Conservation (phyloP, 2,329 filamentous ascomycete species). For the Arthroderma uncinatum region DNA sequence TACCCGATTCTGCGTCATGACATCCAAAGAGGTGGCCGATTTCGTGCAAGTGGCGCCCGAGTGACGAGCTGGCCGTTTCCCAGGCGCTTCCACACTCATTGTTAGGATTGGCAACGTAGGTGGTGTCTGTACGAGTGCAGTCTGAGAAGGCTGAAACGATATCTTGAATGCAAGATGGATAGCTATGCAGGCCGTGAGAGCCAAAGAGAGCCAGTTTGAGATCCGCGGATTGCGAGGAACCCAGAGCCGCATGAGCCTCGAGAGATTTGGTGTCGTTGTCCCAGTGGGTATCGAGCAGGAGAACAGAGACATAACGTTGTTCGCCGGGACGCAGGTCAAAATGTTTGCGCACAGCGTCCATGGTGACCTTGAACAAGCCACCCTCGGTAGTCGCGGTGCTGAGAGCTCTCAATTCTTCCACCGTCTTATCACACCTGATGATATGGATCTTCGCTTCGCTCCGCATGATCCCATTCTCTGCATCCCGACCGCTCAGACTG, state of each 20-base stretch:
- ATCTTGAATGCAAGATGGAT: slow-evolving; percentile 79
- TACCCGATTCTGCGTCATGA: slow-evolving; percentile 76
- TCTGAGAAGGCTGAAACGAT: slow-evolving; percentile 80
- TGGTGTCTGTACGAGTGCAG: slow-evolving; percentile 68
- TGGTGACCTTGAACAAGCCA: slow-evolving; percentile 65
- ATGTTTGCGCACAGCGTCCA: slow-evolving; percentile 64
- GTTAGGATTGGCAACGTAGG: slow-evolving; percentile 68
- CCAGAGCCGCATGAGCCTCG: slow-evolving; percentile 72
- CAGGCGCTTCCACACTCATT: slow-evolving; percentile 81
- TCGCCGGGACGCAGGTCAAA: slow-evolving; percentile 66
- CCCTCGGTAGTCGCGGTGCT: slow-evolving; percentile 60
- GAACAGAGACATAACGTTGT: slow-evolving; percentile 74
- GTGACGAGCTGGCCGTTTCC: slow-evolving; percentile 91
- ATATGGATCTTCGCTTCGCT: slow-evolving; percentile 87
- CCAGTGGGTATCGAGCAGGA: slow-evolving; percentile 85
- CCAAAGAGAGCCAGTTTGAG: slow-evolving; percentile 82
- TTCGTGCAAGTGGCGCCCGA: slow-evolving; percentile 86
- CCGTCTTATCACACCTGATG: slow-evolving; percentile 69
- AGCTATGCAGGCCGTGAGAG: slow-evolving; percentile 83
- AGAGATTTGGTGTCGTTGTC: slow-evolving; percentile 60
- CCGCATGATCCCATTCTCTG: slow-evolving; percentile 59
- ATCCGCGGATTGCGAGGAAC: slow-evolving; percentile 56
- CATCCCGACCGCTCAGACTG: slow-evolving; percentile 65
- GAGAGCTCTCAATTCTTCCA: slow-evolving; percentile 69
- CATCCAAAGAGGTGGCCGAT: slow-evolving; percentile 83